Evolutionary conservation across 2,329 filamentous ascomycete genomes (phyloP).

Genomic region (Colletotrichum somersetense): DNA sequence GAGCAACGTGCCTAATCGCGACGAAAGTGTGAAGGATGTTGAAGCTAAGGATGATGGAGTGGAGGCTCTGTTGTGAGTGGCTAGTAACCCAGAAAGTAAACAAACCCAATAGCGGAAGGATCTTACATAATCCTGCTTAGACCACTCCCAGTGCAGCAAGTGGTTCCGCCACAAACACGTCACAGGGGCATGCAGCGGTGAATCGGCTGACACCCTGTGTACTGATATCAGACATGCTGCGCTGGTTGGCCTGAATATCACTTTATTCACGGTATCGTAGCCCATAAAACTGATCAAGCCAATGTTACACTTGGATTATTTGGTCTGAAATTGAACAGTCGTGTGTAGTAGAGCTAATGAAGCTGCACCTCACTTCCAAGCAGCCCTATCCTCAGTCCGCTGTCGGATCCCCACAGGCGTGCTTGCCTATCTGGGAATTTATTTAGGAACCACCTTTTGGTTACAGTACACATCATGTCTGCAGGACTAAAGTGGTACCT

Average conservation of each 20-base stretch:
- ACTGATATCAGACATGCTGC: background rate
- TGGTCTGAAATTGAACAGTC: background rate
- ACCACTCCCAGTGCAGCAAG: background rate
- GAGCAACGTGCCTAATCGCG: conserved; percentile 18
- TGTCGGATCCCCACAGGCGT: conserved; percentile 15
- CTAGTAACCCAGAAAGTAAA: conserved; percentile 44
- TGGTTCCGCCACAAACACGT: background rate
- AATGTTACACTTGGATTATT: background rate
- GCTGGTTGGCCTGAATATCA: background rate
- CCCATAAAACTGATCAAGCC: background rate
- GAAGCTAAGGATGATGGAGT: conserved; percentile 15
- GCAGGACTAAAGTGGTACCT: too few species aligned
- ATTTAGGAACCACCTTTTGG: background rate
- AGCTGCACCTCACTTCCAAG: background rate
- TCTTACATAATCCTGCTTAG: conserved; percentile 37
- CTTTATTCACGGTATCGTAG: background rate
- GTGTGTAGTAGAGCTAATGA: background rate
- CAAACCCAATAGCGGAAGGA: conserved; percentile 41
- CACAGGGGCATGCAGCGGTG: background rate
- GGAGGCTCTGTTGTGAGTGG: conserved; percentile 42
- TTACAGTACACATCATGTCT: background rate
- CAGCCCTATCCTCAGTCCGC: background rate
- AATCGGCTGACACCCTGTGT: background rate
- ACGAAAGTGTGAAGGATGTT: conserved; percentile 26
- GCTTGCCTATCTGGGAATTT: background rate